phyloP scores from a whole-genome alignment of 1,284 basidiomycete species.

The Ustilago bromivora region DNA sequence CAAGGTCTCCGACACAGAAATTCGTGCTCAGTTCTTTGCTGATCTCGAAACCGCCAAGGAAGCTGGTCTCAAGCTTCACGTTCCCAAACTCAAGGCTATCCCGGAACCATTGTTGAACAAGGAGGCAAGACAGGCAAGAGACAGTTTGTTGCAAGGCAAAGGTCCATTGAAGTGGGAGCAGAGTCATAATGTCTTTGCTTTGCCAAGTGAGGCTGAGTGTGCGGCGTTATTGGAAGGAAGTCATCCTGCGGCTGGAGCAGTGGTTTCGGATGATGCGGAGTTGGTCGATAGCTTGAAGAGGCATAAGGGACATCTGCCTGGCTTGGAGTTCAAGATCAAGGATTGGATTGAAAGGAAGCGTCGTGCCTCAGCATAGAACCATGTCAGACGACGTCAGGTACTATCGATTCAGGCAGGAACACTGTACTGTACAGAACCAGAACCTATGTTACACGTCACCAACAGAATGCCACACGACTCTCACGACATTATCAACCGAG shows the following conservation, averaged over 20 bases:
- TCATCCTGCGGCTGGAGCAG: conserved; percentile 62
- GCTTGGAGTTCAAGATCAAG: conserved; percentile 54
- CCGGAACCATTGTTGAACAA: conserved; percentile 23
- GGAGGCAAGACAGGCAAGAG: conserved; percentile 47
- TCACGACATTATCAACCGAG: too few relatives aligned
- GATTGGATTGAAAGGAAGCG: conserved; percentile 49
- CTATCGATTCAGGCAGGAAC: not conserved
- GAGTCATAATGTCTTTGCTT: conserved; percentile 60
- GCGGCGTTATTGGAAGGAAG: conserved; percentile 58
- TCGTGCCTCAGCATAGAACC: not conserved
- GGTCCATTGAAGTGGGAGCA: conserved; percentile 65
- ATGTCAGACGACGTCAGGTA: not conserved
- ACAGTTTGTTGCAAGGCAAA: conserved; percentile 47
- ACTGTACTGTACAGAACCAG: too few relatives aligned
- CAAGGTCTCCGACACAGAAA: conserved; percentile 50
- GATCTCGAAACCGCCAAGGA: conserved; percentile 43
- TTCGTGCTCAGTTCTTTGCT: conserved; percentile 60
- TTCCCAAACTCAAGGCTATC: conserved; percentile 45
- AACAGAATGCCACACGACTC: too few relatives aligned
- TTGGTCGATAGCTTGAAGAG: conserved; percentile 46
- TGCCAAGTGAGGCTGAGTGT: conserved; percentile 66
- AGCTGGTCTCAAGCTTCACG: conserved; percentile 51
- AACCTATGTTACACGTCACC: too few relatives aligned
- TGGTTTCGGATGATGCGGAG: conserved; percentile 45
- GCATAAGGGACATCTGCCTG: conserved; percentile 54